Base-by-base conservation (phyloP, 208 protist species). In the Trypanosoma rangeli region DNA sequence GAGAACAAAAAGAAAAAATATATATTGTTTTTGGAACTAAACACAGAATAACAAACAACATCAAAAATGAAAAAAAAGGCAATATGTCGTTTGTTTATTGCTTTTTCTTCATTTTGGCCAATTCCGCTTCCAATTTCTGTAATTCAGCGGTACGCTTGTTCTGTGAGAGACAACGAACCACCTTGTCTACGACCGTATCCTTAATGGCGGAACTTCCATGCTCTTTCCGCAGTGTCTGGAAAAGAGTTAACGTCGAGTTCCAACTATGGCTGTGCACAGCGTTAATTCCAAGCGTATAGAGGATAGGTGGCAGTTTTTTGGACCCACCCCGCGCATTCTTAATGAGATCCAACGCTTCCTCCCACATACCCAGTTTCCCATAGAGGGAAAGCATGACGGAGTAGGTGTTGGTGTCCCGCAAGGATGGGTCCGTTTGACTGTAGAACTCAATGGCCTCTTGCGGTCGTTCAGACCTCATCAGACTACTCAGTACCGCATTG, bases 401-500 rank as follows among this genome's bases (percentile, higher is more conserved):
- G 55, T 93, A 94, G 0, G 89, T 94, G 65, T 89, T 94, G 48
- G 46, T 76, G 66, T 96, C 92, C 50, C 82, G 72, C 26, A 74
- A 56, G 0, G 75, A 64, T 5, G 69, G 18, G 12, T 71, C 68
- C 5, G 74, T 80, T 20, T 67, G 37, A 8, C 82, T 70, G 56
- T 89, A 94, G 60, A 96, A 87, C 18, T 73, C 60, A 61, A 94
- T 42, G 7, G 85, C 74, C 54, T 94, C 84, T 66, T 89, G 31
- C 77, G 79, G 87, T 54, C 69, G 49, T 1, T 63, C 29, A 18
- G 80, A 83, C 64, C 82, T 82, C 64, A 87, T 84, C 22, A 92
- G 68, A 58, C 79, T 85, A 68, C 86, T 93, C 10, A 96, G 78
- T 8, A 94, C 60, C 7, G 89, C 91, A 72, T 96, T 96, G 49